Conservation (phyloP, 345 rosid genomes). For the Gossypioides kirkii region DNA sequence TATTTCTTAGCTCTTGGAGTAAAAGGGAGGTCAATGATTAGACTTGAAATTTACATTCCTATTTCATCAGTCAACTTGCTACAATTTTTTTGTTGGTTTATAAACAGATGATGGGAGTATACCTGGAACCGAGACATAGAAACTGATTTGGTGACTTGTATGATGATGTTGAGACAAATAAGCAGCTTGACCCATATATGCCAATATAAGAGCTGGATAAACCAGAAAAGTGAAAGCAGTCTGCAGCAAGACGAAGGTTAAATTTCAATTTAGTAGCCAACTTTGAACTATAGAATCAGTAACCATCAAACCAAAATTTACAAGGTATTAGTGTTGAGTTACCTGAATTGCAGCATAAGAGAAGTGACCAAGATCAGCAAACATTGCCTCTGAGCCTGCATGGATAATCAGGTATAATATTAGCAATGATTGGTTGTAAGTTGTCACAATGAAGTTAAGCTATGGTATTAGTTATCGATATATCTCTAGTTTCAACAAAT, state of each 20-base stretch:
- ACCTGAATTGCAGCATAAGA: constrained; percentile 90
- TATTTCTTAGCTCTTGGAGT: neutral
- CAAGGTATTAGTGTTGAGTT: neutral
- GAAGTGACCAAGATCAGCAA: constrained; percentile 99
- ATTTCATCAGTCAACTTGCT: constrained; percentile 5
- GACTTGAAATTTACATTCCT: neutral
- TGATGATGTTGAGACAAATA: constrained; percentile 86
- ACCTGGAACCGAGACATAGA: constrained; percentile 94
- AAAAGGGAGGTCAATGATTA: neutral
- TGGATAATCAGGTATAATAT: neutral
- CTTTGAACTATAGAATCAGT: neutral
- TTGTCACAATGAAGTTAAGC: neutral
- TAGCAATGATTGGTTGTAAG: neutral
- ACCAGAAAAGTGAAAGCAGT: constrained; percentile 94
- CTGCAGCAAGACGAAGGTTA: constrained; percentile 27
- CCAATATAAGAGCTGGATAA: constrained; percentile 96
- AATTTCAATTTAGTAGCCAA: neutral
- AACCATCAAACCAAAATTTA: neutral
- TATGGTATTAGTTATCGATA: neutral
- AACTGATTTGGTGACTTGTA: constrained; percentile 53
- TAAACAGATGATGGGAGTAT: constrained; percentile 6
- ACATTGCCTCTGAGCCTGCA: constrained; percentile 99
- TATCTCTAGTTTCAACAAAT: neutral
- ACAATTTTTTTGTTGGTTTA: neutral
- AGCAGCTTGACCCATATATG: constrained; percentile 99